Evolutionary conservation across 2,329 filamentous ascomycete genomes (phyloP).

Genomic region (Hymenoscyphus albidus): DNA sequence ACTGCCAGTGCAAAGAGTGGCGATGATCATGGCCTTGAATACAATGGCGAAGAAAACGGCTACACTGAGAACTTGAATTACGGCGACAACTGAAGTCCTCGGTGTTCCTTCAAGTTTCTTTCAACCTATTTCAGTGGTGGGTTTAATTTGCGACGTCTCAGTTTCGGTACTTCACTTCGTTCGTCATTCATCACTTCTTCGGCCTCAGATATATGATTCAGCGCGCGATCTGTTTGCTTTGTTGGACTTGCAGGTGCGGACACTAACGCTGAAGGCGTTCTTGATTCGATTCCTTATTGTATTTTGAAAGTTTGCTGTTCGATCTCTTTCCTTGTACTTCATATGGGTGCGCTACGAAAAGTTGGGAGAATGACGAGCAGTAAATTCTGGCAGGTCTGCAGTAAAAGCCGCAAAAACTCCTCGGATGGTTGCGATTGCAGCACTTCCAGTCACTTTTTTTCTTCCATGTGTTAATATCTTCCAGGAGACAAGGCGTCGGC

Average conservation of each 20-base stretch:
- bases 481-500: not conserved
- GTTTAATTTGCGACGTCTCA: conserved; percentile 1
- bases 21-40: conserved; percentile 20
- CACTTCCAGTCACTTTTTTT: not conserved
- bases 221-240: conserved; percentile 1
- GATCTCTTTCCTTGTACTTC: conserved; percentile 1
- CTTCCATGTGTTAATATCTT: not conserved
- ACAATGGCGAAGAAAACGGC: conserved; percentile 28
- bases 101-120: conserved; percentile 7
- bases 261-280: not conserved
- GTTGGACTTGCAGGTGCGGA: not conserved
- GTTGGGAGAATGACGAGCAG: not conserved
- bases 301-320: conserved; percentile 11
- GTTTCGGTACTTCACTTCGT: conserved; percentile 9
- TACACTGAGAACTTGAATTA: conserved; percentile 30
- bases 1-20: conserved; percentile 26
- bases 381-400: not conserved
- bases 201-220: not conserved
- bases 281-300: conserved; percentile 12
- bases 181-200: not conserved
- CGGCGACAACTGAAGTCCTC: conserved; percentile 25
- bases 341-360: not conserved
- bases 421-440: not conserved
- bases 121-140: conserved; percentile 3
- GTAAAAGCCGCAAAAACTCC: not conserved